Conservation (phyloP, 2,329 filamentous ascomycete species). For the Aureobasidium namibiae region DNA sequence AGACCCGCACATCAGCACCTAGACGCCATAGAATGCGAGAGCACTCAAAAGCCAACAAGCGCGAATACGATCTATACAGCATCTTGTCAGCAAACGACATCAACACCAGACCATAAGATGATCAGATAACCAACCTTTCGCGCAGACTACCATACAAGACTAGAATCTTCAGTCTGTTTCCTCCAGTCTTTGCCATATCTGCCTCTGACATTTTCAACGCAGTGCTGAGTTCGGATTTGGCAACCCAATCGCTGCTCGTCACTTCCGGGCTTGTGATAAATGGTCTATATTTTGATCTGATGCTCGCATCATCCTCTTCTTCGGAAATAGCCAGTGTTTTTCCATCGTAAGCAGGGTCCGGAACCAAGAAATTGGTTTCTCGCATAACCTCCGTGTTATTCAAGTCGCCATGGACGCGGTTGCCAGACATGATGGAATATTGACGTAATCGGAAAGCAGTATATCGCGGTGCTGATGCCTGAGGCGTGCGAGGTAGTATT, state of each 20-base stretch:
- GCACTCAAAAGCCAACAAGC: slow-evolving; percentile 52
- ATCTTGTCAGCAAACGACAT: not conserved
- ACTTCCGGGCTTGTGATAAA: slow-evolving; percentile 42
- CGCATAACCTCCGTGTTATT: slow-evolving; percentile 21
- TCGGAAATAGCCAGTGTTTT: slow-evolving; percentile 36
- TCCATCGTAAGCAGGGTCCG: slow-evolving; percentile 14
- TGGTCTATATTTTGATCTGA: slow-evolving; percentile 47
- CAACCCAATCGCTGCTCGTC: slow-evolving; percentile 46
- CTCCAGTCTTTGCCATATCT: slow-evolving; percentile 32
- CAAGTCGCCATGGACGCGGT: slow-evolving; percentile 17
- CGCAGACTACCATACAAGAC: slow-evolving; percentile 55
- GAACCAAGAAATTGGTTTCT: slow-evolving; percentile 10
- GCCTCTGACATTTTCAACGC: slow-evolving; percentile 43
- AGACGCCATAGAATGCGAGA: slow-evolving; percentile 54
- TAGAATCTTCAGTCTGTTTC: slow-evolving; percentile 45
- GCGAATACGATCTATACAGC: slow-evolving; percentile 47
- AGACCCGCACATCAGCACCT: slow-evolving; percentile 59
- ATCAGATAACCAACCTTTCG: slow-evolving; percentile 26
- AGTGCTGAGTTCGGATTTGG: slow-evolving; percentile 47
- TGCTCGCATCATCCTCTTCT: slow-evolving; percentile 37
- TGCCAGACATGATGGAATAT: not conserved
- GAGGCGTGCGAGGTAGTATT: not conserved
- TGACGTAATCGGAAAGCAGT: not conserved
- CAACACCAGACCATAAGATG: too few species aligned
- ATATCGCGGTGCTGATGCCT: not conserved